Evolutionary conservation across 768 basidiomycete genomes (phyloP), one percentile per base, ranked within the genome.

Genomic region (Rhizopogon salebrosus): DNA sequence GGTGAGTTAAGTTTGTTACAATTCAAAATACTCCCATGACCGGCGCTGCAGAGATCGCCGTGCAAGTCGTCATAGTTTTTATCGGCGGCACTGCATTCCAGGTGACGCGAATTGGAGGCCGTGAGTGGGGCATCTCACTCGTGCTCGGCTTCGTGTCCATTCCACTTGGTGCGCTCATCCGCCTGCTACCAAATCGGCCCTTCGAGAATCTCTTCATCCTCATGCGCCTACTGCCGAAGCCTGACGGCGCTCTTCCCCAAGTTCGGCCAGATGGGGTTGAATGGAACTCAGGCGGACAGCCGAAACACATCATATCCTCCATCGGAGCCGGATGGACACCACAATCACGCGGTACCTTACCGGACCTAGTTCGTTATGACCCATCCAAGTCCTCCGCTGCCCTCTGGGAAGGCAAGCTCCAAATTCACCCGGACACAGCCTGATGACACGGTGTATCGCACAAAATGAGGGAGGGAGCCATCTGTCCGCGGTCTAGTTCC

Each of bases 111-210:
- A 83, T 98, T 14, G 73, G 74, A 37, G 92, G 89, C 8, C 83
- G 82, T 37, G 92, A 95, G 68, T 99, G 97, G 97, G 94, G 83
- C 49, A 91, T 98, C 59, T 89, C 91, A 0, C 73, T 99, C 36
- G 86, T 91, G 46, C 79, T 98, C 35, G 97, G 95, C 34, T 56
- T 87, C 40, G 80, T 93, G 42, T 87, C 97, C 9, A 82, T 98
- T 41, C 97, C 95, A 4, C 77, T 95, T 60, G 97, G 92, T 48
- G 85, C 75, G 35, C 62, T 93, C 56, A 79, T 95, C 55, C 90
- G 95, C 39, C 69, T 83, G 22, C 67, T 95, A 24, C 95, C 95
- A 41, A 93, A 87, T 62, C 79, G 62, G 31, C 90, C 92, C 0
- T 84, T 93, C 63, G 88, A 91, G 60, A 76, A 72, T 16, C 46